Evolutionary conservation across 1,139 yeast genomes (phyloP).

Genomic region (Suhomyces chickasaworum): DNA sequence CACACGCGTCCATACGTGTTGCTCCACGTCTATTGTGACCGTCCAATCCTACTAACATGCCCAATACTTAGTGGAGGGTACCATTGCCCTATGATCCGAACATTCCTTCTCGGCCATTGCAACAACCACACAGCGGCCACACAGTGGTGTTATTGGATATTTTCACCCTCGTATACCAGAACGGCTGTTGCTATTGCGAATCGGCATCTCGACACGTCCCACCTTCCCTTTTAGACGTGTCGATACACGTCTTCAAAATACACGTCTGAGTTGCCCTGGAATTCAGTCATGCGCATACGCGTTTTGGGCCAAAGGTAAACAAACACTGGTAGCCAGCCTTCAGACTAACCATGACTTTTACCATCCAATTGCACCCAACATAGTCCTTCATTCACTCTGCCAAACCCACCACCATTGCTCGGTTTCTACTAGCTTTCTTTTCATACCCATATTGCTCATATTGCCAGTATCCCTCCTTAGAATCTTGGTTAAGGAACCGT

Average conservation of each 20-base stretch:
- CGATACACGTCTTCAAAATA: constrained; percentile 4
- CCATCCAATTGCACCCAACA: background rate
- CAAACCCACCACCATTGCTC: background rate
- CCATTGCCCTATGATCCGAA: background rate
- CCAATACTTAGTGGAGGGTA: background rate
- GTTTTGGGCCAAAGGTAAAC: constrained; percentile 10
- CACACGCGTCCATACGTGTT: background rate
- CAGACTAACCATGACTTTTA: background rate
- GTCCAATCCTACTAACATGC: background rate
- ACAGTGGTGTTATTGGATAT: background rate
- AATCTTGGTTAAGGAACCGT: background rate
- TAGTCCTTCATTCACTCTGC: background rate
- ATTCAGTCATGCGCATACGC: constrained; percentile 5
- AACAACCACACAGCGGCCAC: background rate
- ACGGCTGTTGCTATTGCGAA: constrained; percentile 5
- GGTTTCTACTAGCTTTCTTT: background rate
- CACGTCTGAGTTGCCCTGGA: constrained; percentile 12
- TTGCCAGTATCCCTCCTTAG: background rate
- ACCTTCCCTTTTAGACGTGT: constrained; percentile 8
- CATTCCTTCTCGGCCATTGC: background rate
- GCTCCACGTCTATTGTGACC: background rate
- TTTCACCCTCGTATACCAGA: background rate
- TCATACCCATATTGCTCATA: constrained; percentile 4
- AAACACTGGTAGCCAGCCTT: constrained; percentile 8
- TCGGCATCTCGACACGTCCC: constrained; percentile 5